Conservation (phyloP, 176 grass and related monocot genomes). For the Oropetium thomaeum region DNA sequence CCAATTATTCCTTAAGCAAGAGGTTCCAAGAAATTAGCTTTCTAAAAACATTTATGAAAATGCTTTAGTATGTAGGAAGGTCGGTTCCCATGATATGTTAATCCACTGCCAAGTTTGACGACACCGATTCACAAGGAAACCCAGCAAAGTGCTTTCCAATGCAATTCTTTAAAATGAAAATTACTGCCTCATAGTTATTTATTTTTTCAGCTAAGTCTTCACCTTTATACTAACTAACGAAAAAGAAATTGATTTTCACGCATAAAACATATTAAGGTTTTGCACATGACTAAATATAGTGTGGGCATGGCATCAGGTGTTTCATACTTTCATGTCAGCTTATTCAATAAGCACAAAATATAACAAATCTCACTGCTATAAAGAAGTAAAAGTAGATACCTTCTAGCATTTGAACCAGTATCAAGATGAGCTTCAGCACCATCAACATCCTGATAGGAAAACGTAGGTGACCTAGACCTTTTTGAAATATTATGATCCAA, state of each 20-base stretch:
- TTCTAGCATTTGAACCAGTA: constrained; percentile 39
- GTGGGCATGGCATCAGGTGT: background rate
- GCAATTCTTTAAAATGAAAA: background rate
- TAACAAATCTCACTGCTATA: background rate
- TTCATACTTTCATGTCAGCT: constrained; percentile 5
- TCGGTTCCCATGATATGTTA: constrained; percentile 9
- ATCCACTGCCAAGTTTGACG: background rate
- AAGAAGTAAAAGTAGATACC: constrained; percentile 36
- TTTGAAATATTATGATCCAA: constrained; percentile 49
- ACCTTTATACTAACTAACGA: background rate
- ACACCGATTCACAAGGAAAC: background rate
- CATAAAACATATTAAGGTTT: background rate
- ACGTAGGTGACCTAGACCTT: constrained; percentile 55
- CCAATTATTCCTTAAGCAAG: constrained; percentile 9
- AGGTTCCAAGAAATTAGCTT: background rate
- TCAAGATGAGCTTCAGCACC: constrained; percentile 27
- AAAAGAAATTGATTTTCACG: background rate
- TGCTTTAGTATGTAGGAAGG: background rate
- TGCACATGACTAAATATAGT: constrained; percentile 3
- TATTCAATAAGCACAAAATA: background rate
- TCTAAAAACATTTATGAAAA: background rate
- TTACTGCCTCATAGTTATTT: background rate
- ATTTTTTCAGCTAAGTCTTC: constrained; percentile 3
- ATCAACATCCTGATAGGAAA: constrained; percentile 46
- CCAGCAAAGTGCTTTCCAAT: constrained; percentile 2